Evolutionary conservation across 2,329 filamentous ascomycete species (phyloP).

Genomic region (Fusarium miscanthi): DNA sequence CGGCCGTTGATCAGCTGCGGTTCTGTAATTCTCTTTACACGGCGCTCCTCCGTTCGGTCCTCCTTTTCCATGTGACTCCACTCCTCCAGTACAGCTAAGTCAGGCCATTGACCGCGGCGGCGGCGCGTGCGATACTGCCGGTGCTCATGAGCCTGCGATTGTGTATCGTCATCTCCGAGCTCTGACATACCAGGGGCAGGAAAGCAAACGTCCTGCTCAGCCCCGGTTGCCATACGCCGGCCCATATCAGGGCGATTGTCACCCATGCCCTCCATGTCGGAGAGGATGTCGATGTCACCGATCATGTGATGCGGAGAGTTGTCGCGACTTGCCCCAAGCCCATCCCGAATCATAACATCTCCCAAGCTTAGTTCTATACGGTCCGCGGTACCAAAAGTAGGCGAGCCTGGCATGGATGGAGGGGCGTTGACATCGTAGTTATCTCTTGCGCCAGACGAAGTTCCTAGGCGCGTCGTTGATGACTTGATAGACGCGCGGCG

Average conservation of each 20-base stretch:
- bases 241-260: slow-evolving; percentile 47
- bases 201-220: slow-evolving; percentile 92
- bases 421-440: slow-evolving; percentile 75
- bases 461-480: slow-evolving; percentile 57
- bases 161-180: slow-evolving; percentile 79
- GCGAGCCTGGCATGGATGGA: slow-evolving; percentile 73
- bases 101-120: slow-evolving; percentile 83
- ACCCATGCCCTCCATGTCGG: slow-evolving; percentile 43
- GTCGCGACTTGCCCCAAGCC: slow-evolving; percentile 59
- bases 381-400: slow-evolving; percentile 61
- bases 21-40: slow-evolving; percentile 92
- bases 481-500: slow-evolving; percentile 63
- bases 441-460: slow-evolving; percentile 53
- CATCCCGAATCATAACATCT: slow-evolving; percentile 78
- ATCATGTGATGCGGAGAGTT: slow-evolving; percentile 46
- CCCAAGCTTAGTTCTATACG: slow-evolving; percentile 68
- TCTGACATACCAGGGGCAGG: slow-evolving; percentile 79
- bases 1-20: slow-evolving; percentile 92
- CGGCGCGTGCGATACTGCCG: slow-evolving; percentile 60
- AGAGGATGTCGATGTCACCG: slow-evolving; percentile 49
- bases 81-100: slow-evolving; percentile 83
- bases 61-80: slow-evolving; percentile 95
- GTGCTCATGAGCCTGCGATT: slow-evolving; percentile 56
- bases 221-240: slow-evolving; percentile 68
- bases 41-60: slow-evolving; percentile 78